phyloP scores from a whole-genome alignment of 257 asterid species.

The Scutellaria barbata region DNA sequence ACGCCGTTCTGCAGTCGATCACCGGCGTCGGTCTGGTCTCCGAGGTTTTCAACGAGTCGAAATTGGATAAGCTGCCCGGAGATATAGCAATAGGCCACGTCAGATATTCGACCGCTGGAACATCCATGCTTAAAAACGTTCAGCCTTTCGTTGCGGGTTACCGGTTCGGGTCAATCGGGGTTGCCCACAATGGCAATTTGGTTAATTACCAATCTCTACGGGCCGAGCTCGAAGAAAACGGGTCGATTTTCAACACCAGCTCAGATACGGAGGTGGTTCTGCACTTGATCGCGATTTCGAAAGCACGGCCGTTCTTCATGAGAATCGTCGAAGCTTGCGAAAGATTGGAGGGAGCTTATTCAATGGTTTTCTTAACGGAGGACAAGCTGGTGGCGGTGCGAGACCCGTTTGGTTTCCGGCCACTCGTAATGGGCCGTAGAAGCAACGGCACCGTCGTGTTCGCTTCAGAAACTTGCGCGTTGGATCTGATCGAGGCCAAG shows the following conservation, averaged over 20 bases:
- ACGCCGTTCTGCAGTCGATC: conserved; percentile 66
- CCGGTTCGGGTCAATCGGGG: conserved; percentile 86
- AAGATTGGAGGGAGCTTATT: conserved; percentile 84
- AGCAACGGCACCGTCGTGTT: conserved; percentile 67
- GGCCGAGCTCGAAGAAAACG: conserved; percentile 77
- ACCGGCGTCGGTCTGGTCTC: conserved; percentile 91
- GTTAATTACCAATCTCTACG: conserved; percentile 81
- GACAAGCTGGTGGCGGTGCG: conserved; percentile 69
- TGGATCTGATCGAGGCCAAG: conserved; percentile 76
- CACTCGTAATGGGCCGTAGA: conserved; percentile 72
- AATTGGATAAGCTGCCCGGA: conserved; percentile 73
- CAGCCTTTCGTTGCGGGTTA: conserved; percentile 96
- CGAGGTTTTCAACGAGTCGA: conserved; percentile 79
- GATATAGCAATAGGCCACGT: conserved; percentile 93
- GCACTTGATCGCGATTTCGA: conserved; percentile 87
- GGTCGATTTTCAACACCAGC: conserved; percentile 86
- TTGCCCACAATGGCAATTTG: conserved; percentile 94
- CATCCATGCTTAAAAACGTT: conserved; percentile 92
- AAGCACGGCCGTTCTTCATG: conserved; percentile 74
- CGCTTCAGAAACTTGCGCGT: conserved; percentile 73
- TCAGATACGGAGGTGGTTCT: conserved; percentile 91
- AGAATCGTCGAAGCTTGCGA: conserved; percentile 95
- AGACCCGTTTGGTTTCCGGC: conserved; percentile 69
- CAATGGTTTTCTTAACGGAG: conserved; percentile 68
- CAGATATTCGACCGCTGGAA: conserved; percentile 89